Base-by-base conservation (phyloP, 306 rosid species). In the Vicia sativa region DNA sequence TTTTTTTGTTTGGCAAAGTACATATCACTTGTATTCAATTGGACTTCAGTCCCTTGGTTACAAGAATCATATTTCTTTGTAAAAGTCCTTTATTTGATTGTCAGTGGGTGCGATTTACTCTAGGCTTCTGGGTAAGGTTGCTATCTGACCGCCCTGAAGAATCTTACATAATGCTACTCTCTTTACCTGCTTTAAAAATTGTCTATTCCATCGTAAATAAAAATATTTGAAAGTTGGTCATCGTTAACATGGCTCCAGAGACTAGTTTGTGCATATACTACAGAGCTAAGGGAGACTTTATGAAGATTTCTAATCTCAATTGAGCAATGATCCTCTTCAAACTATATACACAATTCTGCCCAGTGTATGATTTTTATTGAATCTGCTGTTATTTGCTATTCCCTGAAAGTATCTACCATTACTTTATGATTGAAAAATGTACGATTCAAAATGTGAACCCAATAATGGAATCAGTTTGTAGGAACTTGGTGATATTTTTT, bases 1-100 rank as follows among this genome's bases (percentile, higher is more conserved):
- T 73, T 13, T 68, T 76, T 39, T 63, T 72, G 61, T 71, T 63
- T 68, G 79, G 61, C 44, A 21, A 48, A 58, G 67, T 72, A 34
- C 79, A 67, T 76, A 72, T 46, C 58, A 71, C 50, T 41, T 13
- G 35, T 65, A 64, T 55, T 70, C 48, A 39, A 49, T 65, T 3
- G 70, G 57, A 70, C 26, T 74, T 63, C 35, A 34, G 60, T 42
- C 77, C 54, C 19, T 70, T 74, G 43, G 60, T 42, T 70, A 49
- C 56, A 68, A 35, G 62, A 70, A 26, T 54, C 49, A 35, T 71
- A 11, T 71, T 42, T 70, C 42, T 65, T 37, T 6, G 68, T 65
- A 38, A 52, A 65, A 52, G 43, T 64, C 56, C 65, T 69, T 69
- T 45, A 55, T 65, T 75, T 53, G 62, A 42, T 50, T 49, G 12